phyloP scores from a whole-genome alignment of 768 basidiomycete species.

The Lactifluus piperatus region DNA sequence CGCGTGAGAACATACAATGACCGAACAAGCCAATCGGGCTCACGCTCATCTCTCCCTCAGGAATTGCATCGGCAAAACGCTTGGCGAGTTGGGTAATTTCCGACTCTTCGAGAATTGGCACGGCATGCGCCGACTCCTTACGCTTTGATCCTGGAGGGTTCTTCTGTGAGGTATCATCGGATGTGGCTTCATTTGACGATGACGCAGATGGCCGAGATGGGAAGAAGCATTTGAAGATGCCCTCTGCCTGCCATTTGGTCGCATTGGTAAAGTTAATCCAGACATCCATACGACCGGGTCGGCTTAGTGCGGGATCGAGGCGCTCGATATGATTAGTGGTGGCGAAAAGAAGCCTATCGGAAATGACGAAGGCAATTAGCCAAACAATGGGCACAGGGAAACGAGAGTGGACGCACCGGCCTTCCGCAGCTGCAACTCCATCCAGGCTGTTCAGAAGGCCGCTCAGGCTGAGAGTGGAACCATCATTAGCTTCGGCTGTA shows the following conservation, averaged over 20 bases:
- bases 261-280: constrained; percentile 90
- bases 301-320: constrained; percentile 79
- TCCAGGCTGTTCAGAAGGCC: constrained; percentile 80
- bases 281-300: constrained; percentile 93
- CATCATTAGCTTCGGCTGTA: constrained; percentile 47
- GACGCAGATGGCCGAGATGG: constrained; percentile 41
- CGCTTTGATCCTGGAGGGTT: constrained; percentile 67
- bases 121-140: constrained; percentile 43
- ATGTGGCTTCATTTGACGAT: constrained; percentile 6
- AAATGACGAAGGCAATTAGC: constrained; percentile 2
- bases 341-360: constrained; percentile 66
- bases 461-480: constrained; percentile 76
- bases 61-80: constrained; percentile 73
- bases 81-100: constrained; percentile 75
- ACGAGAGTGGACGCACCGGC: constrained; percentile 47
- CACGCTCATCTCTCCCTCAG: constrained; percentile 83
- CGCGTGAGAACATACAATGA: constrained; percentile 2
- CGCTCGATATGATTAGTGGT: constrained; percentile 93
- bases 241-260: constrained; percentile 87
- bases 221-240: constrained; percentile 92
- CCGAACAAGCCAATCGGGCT: constrained; percentile 23
- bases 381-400: neutral
- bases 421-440: constrained; percentile 78
- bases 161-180: constrained; percentile 46
- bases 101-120: constrained; percentile 63